A percentile compares a stretch with the other conserved stretches of the same genome.
These are phyloP conservation scores for Clarireedia sp. DNA, from an alignment of 2,329 filamentous ascomycete species.

Conservation along the genomic window DNA sequence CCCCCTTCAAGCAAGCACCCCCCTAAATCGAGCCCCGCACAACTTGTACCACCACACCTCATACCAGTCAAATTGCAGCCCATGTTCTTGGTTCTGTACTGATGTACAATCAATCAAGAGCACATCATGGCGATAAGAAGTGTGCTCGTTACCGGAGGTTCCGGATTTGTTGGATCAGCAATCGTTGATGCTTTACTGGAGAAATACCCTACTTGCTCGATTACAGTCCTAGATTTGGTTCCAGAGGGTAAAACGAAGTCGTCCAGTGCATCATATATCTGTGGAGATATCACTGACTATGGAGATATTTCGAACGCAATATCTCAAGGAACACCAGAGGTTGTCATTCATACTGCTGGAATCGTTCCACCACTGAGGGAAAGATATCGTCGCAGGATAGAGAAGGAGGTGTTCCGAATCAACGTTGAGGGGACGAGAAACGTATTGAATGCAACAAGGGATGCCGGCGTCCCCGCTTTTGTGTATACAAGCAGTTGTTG, in stretches of 20 bases:
- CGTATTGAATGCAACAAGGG: neutral
- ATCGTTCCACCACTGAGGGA: conserved; percentile 1
- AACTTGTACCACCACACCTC: no score
- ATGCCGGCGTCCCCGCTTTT: neutral
- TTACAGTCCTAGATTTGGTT: neutral
- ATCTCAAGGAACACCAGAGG: neutral
- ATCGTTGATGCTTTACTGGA: neutral
- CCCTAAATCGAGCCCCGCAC: no score
- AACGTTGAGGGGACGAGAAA: conserved; percentile 3
- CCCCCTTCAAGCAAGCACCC: no score
- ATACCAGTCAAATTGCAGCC: no score
- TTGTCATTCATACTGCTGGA: conserved; percentile 4
- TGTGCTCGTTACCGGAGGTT: neutral
- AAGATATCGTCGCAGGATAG: conserved; percentile 1
- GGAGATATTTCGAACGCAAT: neutral
- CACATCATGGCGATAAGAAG: neutral
- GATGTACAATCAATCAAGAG: neutral
- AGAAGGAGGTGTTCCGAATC: neutral
- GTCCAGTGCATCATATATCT: neutral
- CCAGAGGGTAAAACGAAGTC: neutral
- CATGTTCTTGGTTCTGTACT: no score
- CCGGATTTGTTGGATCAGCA: conserved; percentile 1
- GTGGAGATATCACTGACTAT: neutral
- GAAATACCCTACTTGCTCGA: neutral
- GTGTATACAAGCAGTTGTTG: conserved; percentile 6